Base-by-base conservation (phyloP, 1,284 basidiomycete genomes). In the Hemileia vastatrix region DNA sequence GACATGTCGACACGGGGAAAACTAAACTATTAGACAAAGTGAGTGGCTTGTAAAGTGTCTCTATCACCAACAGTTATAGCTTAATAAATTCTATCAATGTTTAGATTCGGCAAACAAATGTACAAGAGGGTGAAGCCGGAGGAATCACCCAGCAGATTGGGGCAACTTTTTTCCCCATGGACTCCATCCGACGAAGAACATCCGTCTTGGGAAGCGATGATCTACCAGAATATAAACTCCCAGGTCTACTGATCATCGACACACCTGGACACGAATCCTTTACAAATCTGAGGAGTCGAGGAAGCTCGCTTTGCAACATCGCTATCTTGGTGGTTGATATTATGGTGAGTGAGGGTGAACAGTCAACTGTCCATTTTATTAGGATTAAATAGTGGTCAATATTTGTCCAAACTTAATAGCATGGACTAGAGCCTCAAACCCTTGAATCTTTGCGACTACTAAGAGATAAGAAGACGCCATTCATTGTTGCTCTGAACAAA, bases 121-220 rank as follows among this genome's bases (percentile, higher is more conserved):
- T 99, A 18, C 94, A 98, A 80, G 94, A 96, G 77, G 95, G 95
- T 64, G 95, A 99, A 83, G 95, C 95, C 1, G 95, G 95, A 75
- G 95, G 95, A 81, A 99, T 99, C 76, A 99, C 95, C 0, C 95
- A 98, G 78, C 95, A 99, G 76, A 99, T 99, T 70, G 95, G 95
- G 81, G 95, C 95, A n/a, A 99, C 95, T 0, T 99, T 95, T 81
- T 98, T 99, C 85, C 95, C 95, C 52, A 86, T 88, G 54, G 88
- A 93, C n/a, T 91, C 92, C 5, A 95, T 99, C 76, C 84, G 87
- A 77, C 83, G 84, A 61, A 98, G 98, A 82, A 97, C 94, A 1
- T 80, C 81, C 18, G 91, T 95, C 18, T 80, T 98, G 77, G 94
- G 96, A 78, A 87, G 83, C 78, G 86, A 90, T 68, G 84, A 85